Evolutionary conservation across 1,284 basidiomycete genomes (phyloP), one percentile per base, ranked within the genome.

Genomic region (Melampsora americana): DNA sequence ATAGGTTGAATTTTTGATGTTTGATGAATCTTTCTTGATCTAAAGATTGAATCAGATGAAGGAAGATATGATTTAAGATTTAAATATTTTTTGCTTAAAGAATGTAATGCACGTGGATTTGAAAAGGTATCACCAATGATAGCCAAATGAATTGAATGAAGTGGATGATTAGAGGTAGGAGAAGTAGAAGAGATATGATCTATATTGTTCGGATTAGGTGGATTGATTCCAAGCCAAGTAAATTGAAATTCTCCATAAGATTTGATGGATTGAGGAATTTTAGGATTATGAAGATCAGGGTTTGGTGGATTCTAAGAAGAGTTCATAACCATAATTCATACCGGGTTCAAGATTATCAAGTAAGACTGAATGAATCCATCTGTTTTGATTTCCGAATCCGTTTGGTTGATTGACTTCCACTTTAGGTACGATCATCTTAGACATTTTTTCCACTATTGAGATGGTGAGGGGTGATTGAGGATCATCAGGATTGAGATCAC

Each of bases 41-140:
- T 77, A 68, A 67, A 71, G n/a, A 53, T n/a, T 16, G 26, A 61
- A 23, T 42, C 77, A 61, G 20, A 67, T 50, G 35, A 67, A 42
- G 64, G 59, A 42, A 48, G 67, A 50, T 66, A 77, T 23, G 76
- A 71, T 61, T 73, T 68, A 9, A 67, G 32, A 23, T 69, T 62
- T 30, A 66, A 66, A 20, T 78, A 28, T 26, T 77, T 69, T 35
- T 68, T 69, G 28, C 79, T 78, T 32, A 79, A 64, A 5, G 70
- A 77, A 26, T 78, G 77, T 60, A 80, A 79, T 11, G 71, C 68
- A 16, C 79, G 72, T 18, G 80, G 73, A 66, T 79, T 79, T 74
- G 69, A 80, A 61, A 80, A 79, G 61, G 80, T 81, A 75, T 81
- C 79, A 50, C 79, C 78, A 53, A 80, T 39, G 48, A 77, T 71